Conservation (phyloP, 495 filamentous ascomycete genomes). For the Talaromyces thailandensis region DNA sequence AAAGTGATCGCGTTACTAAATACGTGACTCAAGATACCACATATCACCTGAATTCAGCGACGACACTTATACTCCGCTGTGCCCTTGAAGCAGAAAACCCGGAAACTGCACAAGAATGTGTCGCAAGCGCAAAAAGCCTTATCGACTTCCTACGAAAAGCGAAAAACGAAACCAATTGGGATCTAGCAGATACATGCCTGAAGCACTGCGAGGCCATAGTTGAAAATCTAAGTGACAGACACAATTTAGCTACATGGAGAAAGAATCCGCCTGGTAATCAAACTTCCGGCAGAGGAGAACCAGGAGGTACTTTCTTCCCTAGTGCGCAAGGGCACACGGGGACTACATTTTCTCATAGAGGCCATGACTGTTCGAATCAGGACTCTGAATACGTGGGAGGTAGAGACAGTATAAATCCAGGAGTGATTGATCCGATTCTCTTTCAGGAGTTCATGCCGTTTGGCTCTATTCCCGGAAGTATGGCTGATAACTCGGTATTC, state of each 20-base stretch:
- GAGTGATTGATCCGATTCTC: neutral
- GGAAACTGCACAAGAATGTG: constrained; percentile 11
- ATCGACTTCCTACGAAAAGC: constrained; percentile 17
- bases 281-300: neutral
- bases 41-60: constrained; percentile 15
- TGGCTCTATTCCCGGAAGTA: neutral
- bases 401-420: neutral
- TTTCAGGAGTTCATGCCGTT: constrained; percentile 2
- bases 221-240: constrained; percentile 1
- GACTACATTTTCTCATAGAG: neutral
- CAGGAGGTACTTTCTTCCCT: neutral
- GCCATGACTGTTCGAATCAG: neutral
- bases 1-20: neutral
- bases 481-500: constrained; percentile 2
- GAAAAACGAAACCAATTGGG: constrained; percentile 23
- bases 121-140: constrained; percentile 11
- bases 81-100: constrained; percentile 15
- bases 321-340: neutral
- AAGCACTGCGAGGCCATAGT: constrained; percentile 14
- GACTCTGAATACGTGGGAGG: neutral
- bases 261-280: neutral
- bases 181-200: constrained; percentile 25
- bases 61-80: constrained; percentile 19
- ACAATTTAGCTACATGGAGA: neutral
- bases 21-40: constrained; percentile 10